Percentiles rank a stretch among this genome's conserved stretches.
phyloP scores from a whole-genome alignment of 179 eudicot species.

The Silene noctiflora region DNA sequence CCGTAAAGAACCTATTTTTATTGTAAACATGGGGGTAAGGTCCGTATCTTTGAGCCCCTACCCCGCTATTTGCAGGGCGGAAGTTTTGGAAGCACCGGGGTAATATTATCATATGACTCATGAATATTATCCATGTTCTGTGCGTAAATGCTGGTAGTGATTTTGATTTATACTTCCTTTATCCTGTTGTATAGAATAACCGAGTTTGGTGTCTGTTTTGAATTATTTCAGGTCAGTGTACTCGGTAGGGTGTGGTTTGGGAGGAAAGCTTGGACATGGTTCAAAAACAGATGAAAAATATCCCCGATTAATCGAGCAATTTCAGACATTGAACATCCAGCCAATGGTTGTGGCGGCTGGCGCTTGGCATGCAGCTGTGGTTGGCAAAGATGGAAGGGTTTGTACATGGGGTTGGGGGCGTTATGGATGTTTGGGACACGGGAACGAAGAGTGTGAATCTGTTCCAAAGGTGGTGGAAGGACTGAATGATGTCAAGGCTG shows the following conservation, averaged over 20 bases:
- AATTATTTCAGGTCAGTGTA: conserved; percentile 64
- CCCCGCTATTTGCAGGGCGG: no score
- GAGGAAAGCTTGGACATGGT: conserved; percentile 97
- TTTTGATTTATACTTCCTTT: not conserved
- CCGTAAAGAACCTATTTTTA: no score
- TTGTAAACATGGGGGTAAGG: no score
- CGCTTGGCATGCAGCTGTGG: conserved; percentile 98
- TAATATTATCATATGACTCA: no score
- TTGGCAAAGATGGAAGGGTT: conserved; percentile 85
- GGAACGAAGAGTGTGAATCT: conserved; percentile 77
- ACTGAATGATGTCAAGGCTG: conserved; percentile 65
- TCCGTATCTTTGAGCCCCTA: no score
- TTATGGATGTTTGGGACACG: conserved; percentile 93
- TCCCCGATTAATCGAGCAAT: conserved; percentile 76
- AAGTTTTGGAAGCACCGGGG: no score
- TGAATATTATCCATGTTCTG: not conserved
- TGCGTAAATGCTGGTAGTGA: not conserved
- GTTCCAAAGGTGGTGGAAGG: conserved; percentile 82
- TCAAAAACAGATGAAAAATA: conserved; percentile 63
- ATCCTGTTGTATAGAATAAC: not conserved
- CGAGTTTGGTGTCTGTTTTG: not conserved
- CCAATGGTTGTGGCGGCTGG: conserved; percentile 94
- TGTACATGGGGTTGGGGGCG: conserved; percentile 99
- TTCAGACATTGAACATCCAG: conserved; percentile 65
- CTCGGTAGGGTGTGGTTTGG: conserved; percentile 95